Evolutionary conservation across 2,329 filamentous ascomycete genomes (phyloP), one percentile per base, ranked within the genome.

Genomic region (Xylaria sp.): DNA sequence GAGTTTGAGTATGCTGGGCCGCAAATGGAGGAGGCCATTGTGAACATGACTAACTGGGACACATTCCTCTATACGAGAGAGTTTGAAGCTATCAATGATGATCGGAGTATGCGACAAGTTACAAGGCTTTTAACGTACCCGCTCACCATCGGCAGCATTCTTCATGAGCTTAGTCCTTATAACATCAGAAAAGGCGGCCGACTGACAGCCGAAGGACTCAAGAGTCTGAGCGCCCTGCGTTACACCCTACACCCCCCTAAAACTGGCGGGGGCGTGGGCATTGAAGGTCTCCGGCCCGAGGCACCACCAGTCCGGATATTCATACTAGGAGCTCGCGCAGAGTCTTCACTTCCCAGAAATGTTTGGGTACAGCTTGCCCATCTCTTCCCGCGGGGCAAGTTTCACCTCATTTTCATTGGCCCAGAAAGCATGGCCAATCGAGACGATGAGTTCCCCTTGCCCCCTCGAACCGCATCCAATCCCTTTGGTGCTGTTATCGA

Each of bases 31-130:
- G 94, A 97, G 76, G 92, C 93, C 35, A 84, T 95, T 68, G 87
- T 97, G 69, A 99, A 99, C 78, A 94, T 99, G 91, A 96, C 91
- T 45, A 99, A 96, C 77, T 99, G 95, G 95, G 95, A 99, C 77
- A 98, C 95, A 0, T 92, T 96, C 71, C 82, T 99, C 73, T 99
- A 97, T 75, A 96, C 93, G 2, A 85, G 95, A 72, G 90, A 96
- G 71, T 98, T 95, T 72, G 86, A 90, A 68, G 96, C 96, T 4
- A 89, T 99, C 74, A 93, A 99, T 75, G 88, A 93, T 65, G 94
- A 97, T 75, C 87, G 94, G 61, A 90, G 89, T 72, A 91, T 99
- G 88, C 86, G 95, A 63, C 96, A 99, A 78, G 94, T 93, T 25
- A 99, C 95, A 1, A 87, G 93, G 68, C 84, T 99, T 69, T 81